phyloP scores from a whole-genome alignment of 2,329 filamentous ascomycete species.

The Aspergillus arachidicola region DNA sequence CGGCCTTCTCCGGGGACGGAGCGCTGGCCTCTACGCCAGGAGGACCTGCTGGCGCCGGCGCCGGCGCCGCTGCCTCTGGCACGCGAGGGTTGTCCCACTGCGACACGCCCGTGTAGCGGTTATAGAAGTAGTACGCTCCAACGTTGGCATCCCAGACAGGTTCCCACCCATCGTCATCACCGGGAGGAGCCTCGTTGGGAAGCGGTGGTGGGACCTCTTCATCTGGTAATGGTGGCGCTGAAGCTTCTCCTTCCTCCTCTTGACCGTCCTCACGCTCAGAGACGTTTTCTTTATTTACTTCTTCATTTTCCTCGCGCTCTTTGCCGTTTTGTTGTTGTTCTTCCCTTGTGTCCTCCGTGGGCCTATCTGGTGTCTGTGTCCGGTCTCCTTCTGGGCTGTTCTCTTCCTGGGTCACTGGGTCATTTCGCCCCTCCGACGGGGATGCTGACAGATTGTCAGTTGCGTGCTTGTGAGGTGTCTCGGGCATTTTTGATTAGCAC shows the following conservation, averaged over 20 bases:
- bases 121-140: conserved; percentile 80
- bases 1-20: conserved; percentile 29
- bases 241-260: conserved; percentile 21
- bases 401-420: conserved; percentile 1
- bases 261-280: conserved; percentile 18
- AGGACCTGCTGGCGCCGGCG: conserved; percentile 31
- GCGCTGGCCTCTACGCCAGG: conserved; percentile 38
- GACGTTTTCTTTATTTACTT: conserved; percentile 13
- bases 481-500: conserved; percentile 20
- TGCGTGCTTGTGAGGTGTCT: conserved; percentile 10
- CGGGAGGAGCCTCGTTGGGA: conserved; percentile 56
- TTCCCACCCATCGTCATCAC: conserved; percentile 73
- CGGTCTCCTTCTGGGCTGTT: background rate
- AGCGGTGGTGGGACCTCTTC: conserved; percentile 51
- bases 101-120: conserved; percentile 71
- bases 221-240: conserved; percentile 45
- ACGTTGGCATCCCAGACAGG: conserved; percentile 72
- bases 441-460: conserved; percentile 9
- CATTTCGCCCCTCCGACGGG: conserved; percentile 2
- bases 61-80: conserved; percentile 47
- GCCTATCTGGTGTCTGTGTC: background rate
- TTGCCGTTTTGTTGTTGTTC: conserved; percentile 51
- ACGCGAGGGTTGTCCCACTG: conserved; percentile 89
- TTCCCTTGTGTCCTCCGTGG: background rate
- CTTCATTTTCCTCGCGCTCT: conserved; percentile 17